phyloP scores from a whole-genome alignment of 2,329 filamentous ascomycete genomes.

The Pyrenophora teres region DNA sequence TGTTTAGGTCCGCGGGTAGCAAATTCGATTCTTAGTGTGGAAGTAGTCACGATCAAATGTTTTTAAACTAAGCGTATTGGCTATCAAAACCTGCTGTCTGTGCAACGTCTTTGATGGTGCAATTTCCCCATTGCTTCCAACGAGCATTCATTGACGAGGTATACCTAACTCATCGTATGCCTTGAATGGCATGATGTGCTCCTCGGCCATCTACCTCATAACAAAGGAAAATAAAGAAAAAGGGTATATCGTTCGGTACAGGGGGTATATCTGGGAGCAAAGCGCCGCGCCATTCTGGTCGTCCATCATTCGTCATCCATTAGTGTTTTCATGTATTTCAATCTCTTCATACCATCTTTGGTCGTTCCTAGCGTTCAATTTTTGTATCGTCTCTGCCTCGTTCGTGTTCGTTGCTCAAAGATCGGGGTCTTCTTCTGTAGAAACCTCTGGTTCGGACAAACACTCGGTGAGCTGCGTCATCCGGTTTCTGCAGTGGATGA shows the following conservation, averaged over 20 bases:
- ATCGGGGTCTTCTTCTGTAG: conserved; percentile 36
- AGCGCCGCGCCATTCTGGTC: conserved; percentile 11
- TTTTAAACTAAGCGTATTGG: not conserved
- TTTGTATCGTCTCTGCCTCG: not conserved
- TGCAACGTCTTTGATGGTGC: not conserved
- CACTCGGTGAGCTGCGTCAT: conserved; percentile 53
- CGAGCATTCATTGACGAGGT: not conserved
- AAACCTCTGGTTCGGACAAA: conserved; percentile 25
- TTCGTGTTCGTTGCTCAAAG: conserved; percentile 20
- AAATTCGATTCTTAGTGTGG: not conserved
- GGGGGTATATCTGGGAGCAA: conserved; percentile 27
- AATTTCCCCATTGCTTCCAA: not conserved
- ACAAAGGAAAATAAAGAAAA: conserved; percentile 9
- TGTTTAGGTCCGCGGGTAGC: conserved; percentile 1
- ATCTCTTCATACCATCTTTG: conserved; percentile 3
- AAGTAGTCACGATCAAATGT: not conserved
- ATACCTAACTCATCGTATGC: not conserved
- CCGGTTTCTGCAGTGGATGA: conserved; percentile 58
- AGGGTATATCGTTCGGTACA: conserved; percentile 18
- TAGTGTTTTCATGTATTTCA: not conserved
- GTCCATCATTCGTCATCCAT: conserved; percentile 5
- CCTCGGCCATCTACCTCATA: not conserved
- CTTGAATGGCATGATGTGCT: not conserved
- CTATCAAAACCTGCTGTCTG: not conserved
- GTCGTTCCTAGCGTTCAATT: not conserved